Evolutionary conservation across 306 rosid genomes (phyloP).

Genomic region (Astragalus membranaceus): DNA sequence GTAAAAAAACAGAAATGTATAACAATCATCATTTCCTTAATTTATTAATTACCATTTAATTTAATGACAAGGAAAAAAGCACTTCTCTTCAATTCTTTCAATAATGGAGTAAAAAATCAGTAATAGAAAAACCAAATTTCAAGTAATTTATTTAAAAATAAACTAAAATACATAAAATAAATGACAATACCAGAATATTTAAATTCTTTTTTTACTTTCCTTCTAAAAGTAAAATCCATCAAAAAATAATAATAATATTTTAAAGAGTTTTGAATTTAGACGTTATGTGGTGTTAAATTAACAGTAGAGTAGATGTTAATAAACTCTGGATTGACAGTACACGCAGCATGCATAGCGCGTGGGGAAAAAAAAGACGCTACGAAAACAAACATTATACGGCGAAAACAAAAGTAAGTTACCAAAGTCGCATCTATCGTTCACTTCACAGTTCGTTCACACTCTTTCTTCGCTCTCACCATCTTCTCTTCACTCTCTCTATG

Average conservation of each 20-base stretch:
- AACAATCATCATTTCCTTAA: background rate
- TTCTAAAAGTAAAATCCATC: no score
- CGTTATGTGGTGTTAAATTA: background rate
- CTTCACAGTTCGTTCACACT: constrained; percentile 1
- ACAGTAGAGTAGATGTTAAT: no score
- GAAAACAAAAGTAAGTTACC: constrained; percentile 13
- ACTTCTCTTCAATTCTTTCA: background rate
- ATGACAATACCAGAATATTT: no score
- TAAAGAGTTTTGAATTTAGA: background rate
- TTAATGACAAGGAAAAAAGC: background rate
- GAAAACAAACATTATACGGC: constrained; percentile 42
- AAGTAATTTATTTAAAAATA: no score
- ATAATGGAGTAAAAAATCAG: background rate
- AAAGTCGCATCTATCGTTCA: background rate
- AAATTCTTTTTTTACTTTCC: no score
- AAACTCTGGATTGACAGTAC: background rate
- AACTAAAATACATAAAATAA: no score
- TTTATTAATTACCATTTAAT: no score
- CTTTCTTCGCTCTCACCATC: background rate
- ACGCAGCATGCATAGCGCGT: background rate
- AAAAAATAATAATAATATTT: no score
- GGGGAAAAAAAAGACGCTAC: constrained; percentile 8
- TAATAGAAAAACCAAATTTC: no score
- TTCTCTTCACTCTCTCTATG: constrained; percentile 24
- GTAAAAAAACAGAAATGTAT: background rate